A percentile compares a stretch with the other conserved stretches of the same genome.
Evolutionary conservation across 257 asterid genomes (phyloP).

Genomic region (Solanum chiquidenum): DNA sequence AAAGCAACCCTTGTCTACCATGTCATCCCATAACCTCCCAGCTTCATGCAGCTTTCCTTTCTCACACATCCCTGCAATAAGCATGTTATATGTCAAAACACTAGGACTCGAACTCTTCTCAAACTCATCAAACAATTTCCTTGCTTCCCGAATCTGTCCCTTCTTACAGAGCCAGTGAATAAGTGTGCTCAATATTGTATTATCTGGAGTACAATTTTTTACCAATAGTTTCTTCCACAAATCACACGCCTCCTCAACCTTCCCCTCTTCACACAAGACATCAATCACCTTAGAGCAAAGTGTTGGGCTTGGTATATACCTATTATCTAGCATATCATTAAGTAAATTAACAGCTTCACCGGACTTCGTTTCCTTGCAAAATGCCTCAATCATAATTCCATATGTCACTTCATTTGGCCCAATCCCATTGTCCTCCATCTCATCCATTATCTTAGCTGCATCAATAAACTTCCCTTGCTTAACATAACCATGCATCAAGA

Average conservation of each 20-base stretch:
- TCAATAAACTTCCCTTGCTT: slow-evolving; percentile 54
- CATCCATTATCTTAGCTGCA: slow-evolving; percentile 89
- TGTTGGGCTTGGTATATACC: slow-evolving; percentile 51
- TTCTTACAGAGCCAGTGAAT: slow-evolving; percentile 80
- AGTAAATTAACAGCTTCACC: slow-evolving; percentile 73
- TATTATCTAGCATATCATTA: slow-evolving; percentile 70
- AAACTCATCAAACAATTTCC: slow-evolving; percentile 69
- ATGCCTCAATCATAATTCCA: slow-evolving; percentile 71
- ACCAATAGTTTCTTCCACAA: slow-evolving; percentile 62
- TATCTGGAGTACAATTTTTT: slow-evolving; percentile 78
- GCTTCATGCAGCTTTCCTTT: slow-evolving; percentile 76
- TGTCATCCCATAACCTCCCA: slow-evolving; percentile 89
- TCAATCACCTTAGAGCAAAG: slow-evolving; percentile 78
- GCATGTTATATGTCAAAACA: slow-evolving; percentile 61
- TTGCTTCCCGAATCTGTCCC: slow-evolving; percentile 66
- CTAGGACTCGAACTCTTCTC: slow-evolving; percentile 71
- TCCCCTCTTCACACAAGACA: slow-evolving; percentile 59
- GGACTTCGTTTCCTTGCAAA: slow-evolving; percentile 63
- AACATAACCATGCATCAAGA: slow-evolving; percentile 82
- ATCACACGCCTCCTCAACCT: slow-evolving; percentile 59
- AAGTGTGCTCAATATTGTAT: slow-evolving; percentile 56
- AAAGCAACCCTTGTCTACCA: slow-evolving; percentile 63
- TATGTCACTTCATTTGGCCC: slow-evolving; percentile 83
- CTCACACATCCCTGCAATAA: slow-evolving; percentile 85
- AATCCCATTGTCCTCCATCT: slow-evolving; percentile 76